Conservation (phyloP, 83 land plant genomes). For the Larix sibirica region DNA sequence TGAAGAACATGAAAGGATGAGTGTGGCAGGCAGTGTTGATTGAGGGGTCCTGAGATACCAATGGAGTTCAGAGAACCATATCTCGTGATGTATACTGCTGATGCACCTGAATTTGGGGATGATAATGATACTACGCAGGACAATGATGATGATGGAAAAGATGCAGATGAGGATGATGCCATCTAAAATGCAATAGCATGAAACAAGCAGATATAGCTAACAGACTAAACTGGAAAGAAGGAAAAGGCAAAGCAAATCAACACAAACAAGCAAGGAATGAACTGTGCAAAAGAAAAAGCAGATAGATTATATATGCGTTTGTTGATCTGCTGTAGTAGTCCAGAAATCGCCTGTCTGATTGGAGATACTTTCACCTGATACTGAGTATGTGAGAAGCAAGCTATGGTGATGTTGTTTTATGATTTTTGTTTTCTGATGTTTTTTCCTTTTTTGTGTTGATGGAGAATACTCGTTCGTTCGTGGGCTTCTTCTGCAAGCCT, state of each 20-base stretch:
- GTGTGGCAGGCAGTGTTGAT: neutral
- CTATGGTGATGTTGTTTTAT: neutral
- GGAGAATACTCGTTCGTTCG: too few relatives aligned
- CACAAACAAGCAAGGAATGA: slow-evolving; percentile 12
- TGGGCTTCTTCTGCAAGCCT: slow-evolving; percentile 8
- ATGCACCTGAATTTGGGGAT: neutral
- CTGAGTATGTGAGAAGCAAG: neutral
- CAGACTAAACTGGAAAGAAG: neutral
- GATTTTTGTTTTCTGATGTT: neutral
- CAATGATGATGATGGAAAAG: too few relatives aligned
- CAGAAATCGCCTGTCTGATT: neutral
- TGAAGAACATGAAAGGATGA: neutral
- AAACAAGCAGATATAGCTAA: neutral
- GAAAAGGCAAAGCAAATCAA: slow-evolving; percentile 6
- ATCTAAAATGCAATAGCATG: slow-evolving; percentile 1
- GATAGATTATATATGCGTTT: neutral
- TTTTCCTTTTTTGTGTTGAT: neutral
- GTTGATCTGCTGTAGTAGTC: neutral
- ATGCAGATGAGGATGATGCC: neutral
- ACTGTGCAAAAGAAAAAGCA: slow-evolving; percentile 11
- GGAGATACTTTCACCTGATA: slow-evolving; percentile 1
- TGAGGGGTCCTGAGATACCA: neutral
- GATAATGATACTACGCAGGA: neutral
- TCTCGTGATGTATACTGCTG: slow-evolving; percentile 4
- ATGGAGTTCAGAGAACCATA: neutral